A percentile compares a stretch with the other conserved stretches of the same genome.
phyloP scores from a whole-genome alignment of 2,329 filamentous ascomycete genomes.

The Cladophialophora chaetospira region DNA sequence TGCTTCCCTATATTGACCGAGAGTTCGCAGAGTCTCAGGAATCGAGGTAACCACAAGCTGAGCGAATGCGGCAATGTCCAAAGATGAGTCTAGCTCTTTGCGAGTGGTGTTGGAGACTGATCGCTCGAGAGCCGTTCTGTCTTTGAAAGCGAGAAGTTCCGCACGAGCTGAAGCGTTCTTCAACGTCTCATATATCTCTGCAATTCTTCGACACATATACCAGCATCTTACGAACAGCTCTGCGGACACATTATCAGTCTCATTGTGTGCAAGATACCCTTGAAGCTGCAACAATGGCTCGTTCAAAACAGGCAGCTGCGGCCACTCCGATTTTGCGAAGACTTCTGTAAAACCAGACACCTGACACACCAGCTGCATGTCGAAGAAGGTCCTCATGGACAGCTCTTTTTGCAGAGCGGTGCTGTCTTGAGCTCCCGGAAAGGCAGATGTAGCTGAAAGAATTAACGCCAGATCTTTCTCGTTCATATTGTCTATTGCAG shows the following conservation, averaged over 20 bases:
- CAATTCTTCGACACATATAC: constrained; percentile 15
- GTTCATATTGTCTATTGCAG: constrained; percentile 22
- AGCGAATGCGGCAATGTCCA: constrained; percentile 14
- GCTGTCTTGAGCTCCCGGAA: neutral
- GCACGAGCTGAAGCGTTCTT: neutral
- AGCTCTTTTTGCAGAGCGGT: constrained; percentile 7
- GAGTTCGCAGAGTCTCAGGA: neutral
- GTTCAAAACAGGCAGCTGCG: constrained; percentile 16
- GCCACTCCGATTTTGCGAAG: neutral
- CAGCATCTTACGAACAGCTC: constrained; percentile 16
- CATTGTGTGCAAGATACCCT: neutral
- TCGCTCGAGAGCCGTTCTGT: constrained; percentile 19
- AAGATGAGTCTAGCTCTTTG: neutral
- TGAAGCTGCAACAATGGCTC: constrained; percentile 19
- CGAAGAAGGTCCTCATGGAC: neutral
- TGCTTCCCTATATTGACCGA: neutral
- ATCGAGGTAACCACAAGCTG: constrained; percentile 3
- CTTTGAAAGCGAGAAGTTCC: constrained; percentile 6
- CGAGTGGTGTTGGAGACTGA: constrained; percentile 1
- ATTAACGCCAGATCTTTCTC: constrained; percentile 18
- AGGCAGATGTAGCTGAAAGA: neutral
- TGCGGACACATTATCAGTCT: neutral
- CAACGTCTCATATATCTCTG: constrained; percentile 7
- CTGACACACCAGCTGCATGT: neutral
- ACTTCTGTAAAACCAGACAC: neutral